Evolutionary conservation across 202 grass and related monocot genomes (phyloP), one percentile per base, ranked within the genome.

Genomic region (Saccharum hybrid): DNA sequence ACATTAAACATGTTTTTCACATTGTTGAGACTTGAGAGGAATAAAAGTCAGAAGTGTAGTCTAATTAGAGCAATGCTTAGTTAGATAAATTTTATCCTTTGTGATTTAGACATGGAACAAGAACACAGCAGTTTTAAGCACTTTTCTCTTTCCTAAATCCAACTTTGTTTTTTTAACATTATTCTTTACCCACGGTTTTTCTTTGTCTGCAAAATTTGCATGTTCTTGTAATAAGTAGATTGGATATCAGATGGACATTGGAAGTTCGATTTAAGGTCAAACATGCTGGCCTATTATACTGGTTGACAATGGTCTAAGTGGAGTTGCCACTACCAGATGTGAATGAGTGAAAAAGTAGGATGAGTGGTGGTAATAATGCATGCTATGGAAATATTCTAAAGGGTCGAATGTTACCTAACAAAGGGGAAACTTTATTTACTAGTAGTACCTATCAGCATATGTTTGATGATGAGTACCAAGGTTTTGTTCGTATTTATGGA

Each of bases 261-360:
- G 18, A 90, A 75, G 28, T 85, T 59, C 11, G 37, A 80, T 81
- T 78, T 31, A 69, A 56, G 41, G 78, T 85, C 82, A 91, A 85
- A 78, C 48, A 64, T 78, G 66, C n/a, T 73, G 19, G 72, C 22
- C 51, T 91, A 73, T 71, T 71, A 69, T 87, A 76, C 31, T 70
- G 70, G 70, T 80, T 84, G 88, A 64, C 80, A 65, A 81, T 81
- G 71, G 52, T 80, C 69, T 76, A 61, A 51, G 52, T 90, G 88
- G 80, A 90, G 66, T 49, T 80, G 64, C 45, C 80, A 84, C 81
- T 80, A 74, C 69, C 28, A 75, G 42, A 81, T 71, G 76, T 57
- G 80, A 80, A 48, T 70, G 42, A 84, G 34, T 65, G 41, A 84
- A 90, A 88, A 86, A 76, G 63, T 78, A 71, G 83, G 57, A 84